Conservation (phyloP, 345 rosid species). For the Camelina sativa region DNA sequence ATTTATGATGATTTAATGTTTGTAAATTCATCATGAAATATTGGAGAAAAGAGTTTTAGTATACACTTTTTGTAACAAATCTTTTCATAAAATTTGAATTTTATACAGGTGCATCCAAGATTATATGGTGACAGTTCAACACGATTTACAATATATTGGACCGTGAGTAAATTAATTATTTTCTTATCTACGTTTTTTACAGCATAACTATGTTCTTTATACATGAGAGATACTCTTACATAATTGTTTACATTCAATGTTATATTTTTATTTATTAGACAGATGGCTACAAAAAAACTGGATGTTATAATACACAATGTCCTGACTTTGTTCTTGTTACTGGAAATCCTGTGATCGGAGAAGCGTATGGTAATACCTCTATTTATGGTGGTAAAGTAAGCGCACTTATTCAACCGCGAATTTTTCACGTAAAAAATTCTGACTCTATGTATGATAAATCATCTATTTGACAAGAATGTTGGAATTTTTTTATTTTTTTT, state of each 20-base stretch:
- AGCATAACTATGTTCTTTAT: too few relatives aligned
- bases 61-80: neutral
- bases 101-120: neutral
- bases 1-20: too few relatives aligned
- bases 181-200: too few relatives aligned
- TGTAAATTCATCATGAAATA: too few relatives aligned
- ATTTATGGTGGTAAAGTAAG: constrained; percentile 17
- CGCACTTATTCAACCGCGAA: neutral
- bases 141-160: constrained; percentile 40
- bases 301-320: constrained; percentile 31
- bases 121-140: constrained; percentile 24
- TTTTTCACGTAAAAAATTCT: constrained; percentile 17
- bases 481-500: too few relatives aligned
- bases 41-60: neutral
- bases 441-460: too few relatives aligned
- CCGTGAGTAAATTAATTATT: constrained; percentile 22
- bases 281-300: constrained; percentile 15
- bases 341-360: constrained; percentile 3
- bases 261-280: neutral
- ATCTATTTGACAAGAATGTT: too few relatives aligned
- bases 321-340: constrained; percentile 27
- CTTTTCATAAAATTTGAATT: neutral
- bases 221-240: neutral
- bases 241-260: neutral
- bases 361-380: neutral